A percentile compares a stretch with the other conserved stretches of the same genome.
phyloP scores from a whole-genome alignment of 2,329 filamentous ascomycete genomes.

The Teratosphaeria zuluensis region DNA sequence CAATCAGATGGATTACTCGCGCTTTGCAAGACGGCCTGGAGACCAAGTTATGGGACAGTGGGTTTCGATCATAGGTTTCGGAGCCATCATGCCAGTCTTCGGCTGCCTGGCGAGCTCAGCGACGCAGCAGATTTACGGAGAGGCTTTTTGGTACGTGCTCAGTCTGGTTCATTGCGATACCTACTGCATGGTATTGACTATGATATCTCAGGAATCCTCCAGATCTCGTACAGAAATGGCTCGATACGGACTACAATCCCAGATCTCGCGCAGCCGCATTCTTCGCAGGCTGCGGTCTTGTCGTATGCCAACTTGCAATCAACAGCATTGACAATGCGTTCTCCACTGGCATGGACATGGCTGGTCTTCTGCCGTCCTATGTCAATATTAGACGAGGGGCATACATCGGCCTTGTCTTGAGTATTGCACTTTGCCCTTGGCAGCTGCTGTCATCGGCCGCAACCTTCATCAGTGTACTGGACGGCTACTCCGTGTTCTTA shows the following conservation, averaged over 20 bases:
- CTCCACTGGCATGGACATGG: constrained; percentile 46
- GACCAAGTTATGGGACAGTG: constrained; percentile 39
- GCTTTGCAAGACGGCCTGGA: constrained; percentile 27
- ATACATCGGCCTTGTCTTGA: constrained; percentile 38
- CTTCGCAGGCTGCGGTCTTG: constrained; percentile 37
- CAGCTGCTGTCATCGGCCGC: constrained; percentile 38
- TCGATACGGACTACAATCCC: constrained; percentile 23
- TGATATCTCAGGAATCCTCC: constrained; percentile 4
- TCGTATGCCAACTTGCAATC: constrained; percentile 38
- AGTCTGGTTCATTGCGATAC: background rate
- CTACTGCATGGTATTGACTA: background rate
- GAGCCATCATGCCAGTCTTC: constrained; percentile 40
- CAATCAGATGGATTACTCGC: constrained; percentile 31
- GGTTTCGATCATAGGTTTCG: constrained; percentile 38
- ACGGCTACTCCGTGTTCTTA: constrained; percentile 38
- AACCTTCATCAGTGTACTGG: constrained; percentile 40
- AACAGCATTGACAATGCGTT: constrained; percentile 40
- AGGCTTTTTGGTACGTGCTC: constrained; percentile 31
- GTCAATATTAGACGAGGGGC: constrained; percentile 49
- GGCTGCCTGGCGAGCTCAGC: constrained; percentile 52
- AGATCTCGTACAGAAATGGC: constrained; percentile 24
- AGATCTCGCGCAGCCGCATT: constrained; percentile 35
- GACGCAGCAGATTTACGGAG: constrained; percentile 42
- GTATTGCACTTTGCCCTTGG: constrained; percentile 42
- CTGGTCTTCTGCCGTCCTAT: constrained; percentile 32